phyloP scores from a whole-genome alignment of 352 stramenopile species.

The Globisporangium nodosum region DNA sequence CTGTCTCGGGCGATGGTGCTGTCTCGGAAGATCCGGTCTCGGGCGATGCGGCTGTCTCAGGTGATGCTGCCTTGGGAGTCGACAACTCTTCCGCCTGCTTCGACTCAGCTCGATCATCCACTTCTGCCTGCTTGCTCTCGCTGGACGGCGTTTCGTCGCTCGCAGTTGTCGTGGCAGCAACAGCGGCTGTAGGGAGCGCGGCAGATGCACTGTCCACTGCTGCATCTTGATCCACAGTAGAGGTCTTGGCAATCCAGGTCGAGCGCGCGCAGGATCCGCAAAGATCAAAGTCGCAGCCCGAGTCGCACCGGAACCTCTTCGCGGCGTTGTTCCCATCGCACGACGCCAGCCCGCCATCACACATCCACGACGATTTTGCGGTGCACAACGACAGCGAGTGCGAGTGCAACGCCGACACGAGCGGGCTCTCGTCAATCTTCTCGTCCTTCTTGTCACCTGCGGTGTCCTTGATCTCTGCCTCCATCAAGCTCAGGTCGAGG shows the following conservation, averaged over 20 bases:
- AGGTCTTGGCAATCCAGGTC: slow-evolving; percentile 28
- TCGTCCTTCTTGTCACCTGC: slow-evolving; percentile 5
- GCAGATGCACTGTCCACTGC: neutral
- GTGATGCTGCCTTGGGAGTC: neutral
- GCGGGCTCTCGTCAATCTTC: slow-evolving; percentile 13
- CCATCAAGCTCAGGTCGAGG: slow-evolving; percentile 33
- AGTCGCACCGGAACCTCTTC: slow-evolving; percentile 55
- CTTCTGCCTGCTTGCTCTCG: neutral
- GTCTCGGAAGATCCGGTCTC: neutral
- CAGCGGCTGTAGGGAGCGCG: neutral
- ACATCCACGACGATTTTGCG: slow-evolving; percentile 68
- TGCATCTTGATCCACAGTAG: neutral
- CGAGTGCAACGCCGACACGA: slow-evolving; percentile 43
- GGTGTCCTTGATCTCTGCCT: slow-evolving; percentile 4
- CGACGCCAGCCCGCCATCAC: slow-evolving; percentile 44
- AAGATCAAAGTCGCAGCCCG: slow-evolving; percentile 72
- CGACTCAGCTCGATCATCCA: neutral
- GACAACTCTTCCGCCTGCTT: neutral
- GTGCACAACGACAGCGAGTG: slow-evolving; percentile 43
- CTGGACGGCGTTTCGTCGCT: neutral
- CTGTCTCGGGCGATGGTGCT: neutral
- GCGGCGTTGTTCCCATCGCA: slow-evolving; percentile 55
- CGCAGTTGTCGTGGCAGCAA: neutral
- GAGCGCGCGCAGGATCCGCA: slow-evolving; percentile 51
- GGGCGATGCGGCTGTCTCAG: neutral